These are phyloP conservation scores for Naganishia randhawae DNA, from an alignment of 768 basidiomycete genomes.

Conservation along the genomic window DNA sequence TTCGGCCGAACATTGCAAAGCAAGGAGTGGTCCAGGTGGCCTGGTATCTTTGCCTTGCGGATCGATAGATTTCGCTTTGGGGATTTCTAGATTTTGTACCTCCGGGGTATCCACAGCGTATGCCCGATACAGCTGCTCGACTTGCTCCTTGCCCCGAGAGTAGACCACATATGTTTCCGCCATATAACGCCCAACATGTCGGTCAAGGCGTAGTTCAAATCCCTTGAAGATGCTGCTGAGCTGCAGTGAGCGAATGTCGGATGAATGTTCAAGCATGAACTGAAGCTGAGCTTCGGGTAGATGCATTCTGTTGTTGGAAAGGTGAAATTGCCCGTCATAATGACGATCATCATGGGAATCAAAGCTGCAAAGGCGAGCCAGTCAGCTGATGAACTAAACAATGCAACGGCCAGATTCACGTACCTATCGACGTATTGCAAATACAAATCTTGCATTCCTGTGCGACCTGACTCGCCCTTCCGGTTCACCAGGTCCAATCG, in stretches of 20 bases:
- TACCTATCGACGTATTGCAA: slow-evolving; percentile 79
- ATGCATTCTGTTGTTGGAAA: slow-evolving; percentile 43
- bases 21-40: slow-evolving; percentile 50
- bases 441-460: slow-evolving; percentile 66
- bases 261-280: slow-evolving; percentile 59
- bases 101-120: slow-evolving; percentile 59
- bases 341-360: slow-evolving; percentile 67
- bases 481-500: slow-evolving; percentile 69
- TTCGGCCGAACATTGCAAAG: slow-evolving; percentile 63
- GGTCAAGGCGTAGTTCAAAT: slow-evolving; percentile 78
- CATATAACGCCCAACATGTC: slow-evolving; percentile 70
- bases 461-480: slow-evolving; percentile 73
- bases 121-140: slow-evolving; percentile 63
- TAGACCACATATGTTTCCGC: slow-evolving; percentile 84
- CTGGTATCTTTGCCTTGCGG: slow-evolving; percentile 3
- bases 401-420: neutral
- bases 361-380: slow-evolving; percentile 59
- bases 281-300: slow-evolving; percentile 66
- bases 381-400: neutral
- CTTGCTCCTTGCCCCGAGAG: slow-evolving; percentile 70
- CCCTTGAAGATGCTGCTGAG: slow-evolving; percentile 72
- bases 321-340: slow-evolving; percentile 55
- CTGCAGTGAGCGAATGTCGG: slow-evolving; percentile 58
- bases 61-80: neutral
- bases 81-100: too few relatives aligned